A percentile compares a stretch with the other conserved stretches of the same genome.
phyloP scores from a whole-genome alignment of 2,329 filamentous ascomycete genomes.

The Clonostachys rosea region DNA sequence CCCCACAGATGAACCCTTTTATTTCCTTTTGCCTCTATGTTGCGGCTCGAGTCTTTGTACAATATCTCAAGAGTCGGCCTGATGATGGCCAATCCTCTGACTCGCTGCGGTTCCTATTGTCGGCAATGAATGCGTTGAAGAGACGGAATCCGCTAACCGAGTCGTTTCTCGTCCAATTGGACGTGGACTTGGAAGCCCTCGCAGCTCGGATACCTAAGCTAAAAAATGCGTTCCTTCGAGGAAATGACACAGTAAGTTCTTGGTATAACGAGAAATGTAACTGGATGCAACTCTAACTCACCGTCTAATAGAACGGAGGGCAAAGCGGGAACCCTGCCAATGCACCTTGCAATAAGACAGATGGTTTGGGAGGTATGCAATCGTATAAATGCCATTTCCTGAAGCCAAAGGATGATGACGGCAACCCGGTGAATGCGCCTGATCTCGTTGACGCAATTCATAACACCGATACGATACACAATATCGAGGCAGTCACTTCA shows the following conservation, averaged over 20 bases:
- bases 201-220: constrained; percentile 57
- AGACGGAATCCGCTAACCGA: constrained; percentile 86
- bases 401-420: constrained; percentile 31
- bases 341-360: constrained; percentile 23
- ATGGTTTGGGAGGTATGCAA: constrained; percentile 33
- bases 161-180: constrained; percentile 88
- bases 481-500: too few relatives aligned
- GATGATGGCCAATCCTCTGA: constrained; percentile 75
- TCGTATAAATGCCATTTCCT: constrained; percentile 38
- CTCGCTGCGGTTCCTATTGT: constrained; percentile 84
- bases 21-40: constrained; percentile 95
- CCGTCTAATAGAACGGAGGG: neutral
- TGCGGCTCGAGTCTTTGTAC: constrained; percentile 90
- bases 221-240: constrained; percentile 48
- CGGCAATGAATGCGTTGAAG: constrained; percentile 87
- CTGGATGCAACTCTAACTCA: neutral
- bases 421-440: constrained; percentile 28
- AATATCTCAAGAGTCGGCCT: constrained; percentile 91
- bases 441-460: constrained; percentile 30
- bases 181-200: constrained; percentile 81
- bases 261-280: neutral
- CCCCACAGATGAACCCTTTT: constrained; percentile 81
- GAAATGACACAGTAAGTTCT: constrained; percentile 42
- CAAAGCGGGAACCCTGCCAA: neutral
- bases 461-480: constrained; percentile 3